phyloP scores from a whole-genome alignment of 805 yeast genomes.

The Zygotorulaspora florentina region DNA sequence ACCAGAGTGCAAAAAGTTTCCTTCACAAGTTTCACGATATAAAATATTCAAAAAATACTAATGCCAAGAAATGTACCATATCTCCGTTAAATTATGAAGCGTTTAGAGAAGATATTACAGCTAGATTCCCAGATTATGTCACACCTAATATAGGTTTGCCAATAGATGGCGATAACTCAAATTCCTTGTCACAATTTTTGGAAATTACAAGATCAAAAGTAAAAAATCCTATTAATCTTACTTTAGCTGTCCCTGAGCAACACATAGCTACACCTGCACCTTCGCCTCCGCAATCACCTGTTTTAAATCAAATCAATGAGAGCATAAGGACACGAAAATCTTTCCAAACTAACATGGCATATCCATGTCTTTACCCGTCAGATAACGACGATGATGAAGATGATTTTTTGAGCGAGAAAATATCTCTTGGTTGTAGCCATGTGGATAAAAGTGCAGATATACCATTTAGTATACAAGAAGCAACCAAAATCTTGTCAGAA shows the following conservation, averaged over 20 bases:
- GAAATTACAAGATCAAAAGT: slow-evolving; percentile 52
- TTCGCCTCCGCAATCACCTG: slow-evolving; percentile 65
- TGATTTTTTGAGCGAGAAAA: slow-evolving; percentile 18
- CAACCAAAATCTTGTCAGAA: slow-evolving; percentile 59
- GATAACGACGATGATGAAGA: slow-evolving; percentile 35
- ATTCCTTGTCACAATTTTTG: slow-evolving; percentile 55
- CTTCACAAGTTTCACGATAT: slow-evolving; percentile 41
- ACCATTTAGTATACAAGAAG: slow-evolving; percentile 78
- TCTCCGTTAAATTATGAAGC: slow-evolving; percentile 84
- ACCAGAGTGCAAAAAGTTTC: slow-evolving; percentile 44
- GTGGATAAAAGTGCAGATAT: slow-evolving; percentile 26
- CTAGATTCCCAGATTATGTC: slow-evolving; percentile 69
- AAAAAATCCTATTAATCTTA: slow-evolving; percentile 28
- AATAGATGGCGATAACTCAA: slow-evolving; percentile 43
- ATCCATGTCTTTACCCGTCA: slow-evolving; percentile 63
- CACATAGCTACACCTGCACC: slow-evolving; percentile 82
- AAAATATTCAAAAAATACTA: slow-evolving; percentile 22
- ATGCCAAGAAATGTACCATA: slow-evolving; percentile 41
- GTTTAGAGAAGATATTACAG: slow-evolving; percentile 66
- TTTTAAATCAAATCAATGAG: slow-evolving; percentile 22
- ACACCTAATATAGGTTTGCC: slow-evolving; percentile 51
- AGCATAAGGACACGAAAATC: slow-evolving; percentile 44
- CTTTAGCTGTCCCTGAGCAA: slow-evolving; percentile 30
- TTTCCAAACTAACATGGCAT: slow-evolving; percentile 61
- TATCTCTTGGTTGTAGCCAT: slow-evolving; percentile 1